Percentiles rank a stretch among this genome's conserved stretches.
Conservation (phyloP, 441 rosid species). For the Eruca vesicaria region DNA sequence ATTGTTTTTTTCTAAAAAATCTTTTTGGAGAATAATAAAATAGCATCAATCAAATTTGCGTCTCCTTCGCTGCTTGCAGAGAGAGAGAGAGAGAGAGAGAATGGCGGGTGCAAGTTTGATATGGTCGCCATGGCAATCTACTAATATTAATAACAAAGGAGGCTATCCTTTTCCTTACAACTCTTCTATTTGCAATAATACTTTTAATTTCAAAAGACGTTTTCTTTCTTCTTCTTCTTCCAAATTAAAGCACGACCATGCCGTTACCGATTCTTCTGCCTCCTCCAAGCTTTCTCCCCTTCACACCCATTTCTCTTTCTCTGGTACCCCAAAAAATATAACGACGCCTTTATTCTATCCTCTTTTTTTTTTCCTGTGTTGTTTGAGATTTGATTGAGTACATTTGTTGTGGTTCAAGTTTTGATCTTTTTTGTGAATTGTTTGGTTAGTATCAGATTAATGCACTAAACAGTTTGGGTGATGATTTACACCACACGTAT, state of each 20-base stretch:
- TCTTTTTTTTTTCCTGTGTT: too few relatives aligned
- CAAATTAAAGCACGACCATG: conserved; percentile 27
- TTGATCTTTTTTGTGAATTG: not conserved
- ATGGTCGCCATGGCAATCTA: conserved; percentile 37
- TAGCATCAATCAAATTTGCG: not conserved
- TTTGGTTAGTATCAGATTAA: not conserved
- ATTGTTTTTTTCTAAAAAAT: not conserved
- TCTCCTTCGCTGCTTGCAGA: conserved; percentile 1
- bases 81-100: conserved; percentile 16
- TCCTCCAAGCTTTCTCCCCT: conserved; percentile 36
- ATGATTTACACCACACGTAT: not conserved
- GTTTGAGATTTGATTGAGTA: not conserved
- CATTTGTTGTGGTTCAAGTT: not conserved
- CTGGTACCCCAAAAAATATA: conserved; percentile 41
- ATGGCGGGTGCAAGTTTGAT: conserved; percentile 38
- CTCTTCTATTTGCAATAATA: conserved; percentile 12
- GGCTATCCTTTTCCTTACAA: conserved; percentile 28
- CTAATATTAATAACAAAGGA: too few relatives aligned
- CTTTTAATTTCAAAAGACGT: conserved; percentile 32
- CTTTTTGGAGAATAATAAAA: not conserved
- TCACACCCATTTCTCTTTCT: conserved; percentile 41
- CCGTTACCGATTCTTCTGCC: conserved; percentile 24
- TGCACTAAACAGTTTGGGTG: not conserved
- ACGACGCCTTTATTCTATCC: not conserved
- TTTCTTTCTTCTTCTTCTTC: conserved; percentile 10